phyloP scores from a whole-genome alignment of 768 basidiomycete genomes.

The Lactifluus volemus region DNA sequence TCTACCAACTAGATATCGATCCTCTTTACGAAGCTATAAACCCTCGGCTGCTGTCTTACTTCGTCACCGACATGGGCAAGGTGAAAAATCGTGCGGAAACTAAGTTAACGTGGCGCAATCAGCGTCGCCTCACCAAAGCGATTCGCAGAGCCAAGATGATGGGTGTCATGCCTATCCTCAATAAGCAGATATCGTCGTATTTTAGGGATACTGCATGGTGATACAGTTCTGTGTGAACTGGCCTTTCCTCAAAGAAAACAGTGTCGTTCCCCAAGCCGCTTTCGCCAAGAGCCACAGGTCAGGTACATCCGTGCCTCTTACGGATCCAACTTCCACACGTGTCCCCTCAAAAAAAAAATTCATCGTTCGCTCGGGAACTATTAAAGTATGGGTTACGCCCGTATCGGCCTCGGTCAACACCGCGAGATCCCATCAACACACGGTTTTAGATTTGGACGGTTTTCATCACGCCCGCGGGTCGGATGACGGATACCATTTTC shows the following conservation, averaged over 20 bases:
- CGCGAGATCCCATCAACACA: slow-evolving; percentile 2
- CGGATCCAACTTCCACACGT: slow-evolving; percentile 2
- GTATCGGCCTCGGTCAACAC: background rate
- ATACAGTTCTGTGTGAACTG: background rate
- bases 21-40: slow-evolving; percentile 65
- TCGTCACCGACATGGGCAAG: slow-evolving; percentile 71
- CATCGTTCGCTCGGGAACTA: slow-evolving; percentile 1
- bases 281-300: background rate
- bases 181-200: slow-evolving; percentile 2
- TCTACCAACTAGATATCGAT: slow-evolving; percentile 63
- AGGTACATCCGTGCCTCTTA: background rate
- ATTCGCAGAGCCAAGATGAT: slow-evolving; percentile 86
- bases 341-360: background rate
- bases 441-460: background rate
- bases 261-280: background rate
- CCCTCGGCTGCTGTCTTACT: slow-evolving; percentile 45
- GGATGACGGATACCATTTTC: background rate
- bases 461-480: slow-evolving; percentile 8
- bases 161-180: slow-evolving; percentile 61
- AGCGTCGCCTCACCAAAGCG: slow-evolving; percentile 73
- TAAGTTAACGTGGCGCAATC: slow-evolving; percentile 65
- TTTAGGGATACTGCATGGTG: background rate
- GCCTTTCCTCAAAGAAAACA: background rate
- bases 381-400: slow-evolving; percentile 1
- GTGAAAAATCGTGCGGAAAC: slow-evolving; percentile 65